A percentile compares a stretch with the other conserved stretches of the same genome.
These are phyloP conservation scores for Leishmania tarentolae DNA, from an alignment of 208 protist genomes.

Conservation along the genomic window DNA sequence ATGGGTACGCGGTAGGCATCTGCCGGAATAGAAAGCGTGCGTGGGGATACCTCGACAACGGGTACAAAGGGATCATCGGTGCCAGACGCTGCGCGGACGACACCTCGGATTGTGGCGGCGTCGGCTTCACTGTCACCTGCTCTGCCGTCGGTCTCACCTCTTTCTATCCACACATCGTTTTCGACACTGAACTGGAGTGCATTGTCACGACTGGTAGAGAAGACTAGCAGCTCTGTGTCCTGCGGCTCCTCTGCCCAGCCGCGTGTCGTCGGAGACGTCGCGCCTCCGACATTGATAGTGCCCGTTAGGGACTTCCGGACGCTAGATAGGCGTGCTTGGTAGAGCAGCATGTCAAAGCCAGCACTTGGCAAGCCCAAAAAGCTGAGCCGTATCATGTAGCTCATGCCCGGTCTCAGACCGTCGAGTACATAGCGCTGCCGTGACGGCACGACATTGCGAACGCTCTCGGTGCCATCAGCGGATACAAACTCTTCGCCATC, in stretches of 20 bases:
- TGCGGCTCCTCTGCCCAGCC: slow-evolving; percentile 23
- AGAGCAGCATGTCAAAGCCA: slow-evolving; percentile 40
- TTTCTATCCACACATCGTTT: slow-evolving; percentile 27
- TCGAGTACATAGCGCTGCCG: slow-evolving; percentile 43
- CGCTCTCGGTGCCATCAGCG: not conserved
- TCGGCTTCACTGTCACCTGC: not conserved
- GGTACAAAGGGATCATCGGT: slow-evolving; percentile 15
- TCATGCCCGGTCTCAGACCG: slow-evolving; percentile 9
- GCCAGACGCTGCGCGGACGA: not conserved
- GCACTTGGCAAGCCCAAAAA: slow-evolving; percentile 47
- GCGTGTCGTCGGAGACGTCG: no score
- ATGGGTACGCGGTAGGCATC: slow-evolving; percentile 28
- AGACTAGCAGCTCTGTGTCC: slow-evolving; percentile 43
- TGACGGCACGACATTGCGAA: slow-evolving; percentile 3
- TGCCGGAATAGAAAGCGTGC: slow-evolving; percentile 20
- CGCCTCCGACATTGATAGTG: not conserved
- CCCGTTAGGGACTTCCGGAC: not conserved
- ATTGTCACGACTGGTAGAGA: slow-evolving; percentile 23
- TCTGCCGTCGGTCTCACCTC: slow-evolving; percentile 1
- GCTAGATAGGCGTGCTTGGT: slow-evolving; percentile 23
- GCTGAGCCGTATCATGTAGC: slow-evolving; percentile 47
- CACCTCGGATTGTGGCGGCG: not conserved
- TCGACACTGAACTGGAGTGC: slow-evolving; percentile 26
- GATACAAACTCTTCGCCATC: not conserved
- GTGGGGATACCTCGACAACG: slow-evolving; percentile 38